Conservation (phyloP, 176 grass and related monocot genomes). For the Eragrostis curvula region DNA sequence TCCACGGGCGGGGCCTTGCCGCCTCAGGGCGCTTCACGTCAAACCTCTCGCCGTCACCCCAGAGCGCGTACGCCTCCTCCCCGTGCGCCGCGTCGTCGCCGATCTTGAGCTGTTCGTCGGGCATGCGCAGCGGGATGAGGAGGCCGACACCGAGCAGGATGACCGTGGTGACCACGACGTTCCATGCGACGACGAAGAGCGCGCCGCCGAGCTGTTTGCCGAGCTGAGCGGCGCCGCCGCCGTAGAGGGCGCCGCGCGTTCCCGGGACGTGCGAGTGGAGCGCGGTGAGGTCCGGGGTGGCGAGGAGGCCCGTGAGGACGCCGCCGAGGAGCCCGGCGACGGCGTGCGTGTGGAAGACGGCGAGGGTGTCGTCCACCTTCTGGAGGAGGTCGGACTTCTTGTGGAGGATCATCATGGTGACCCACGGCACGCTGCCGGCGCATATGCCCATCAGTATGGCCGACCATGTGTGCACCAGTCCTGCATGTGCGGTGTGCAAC, state of each 20-base stretch:
- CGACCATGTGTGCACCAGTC: constrained; percentile 73
- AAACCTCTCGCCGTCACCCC: constrained; percentile 71
- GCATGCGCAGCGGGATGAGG: constrained; percentile 67
- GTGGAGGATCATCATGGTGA: constrained; percentile 83
- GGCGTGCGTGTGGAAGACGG: constrained; percentile 74
- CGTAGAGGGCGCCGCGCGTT: constrained; percentile 62
- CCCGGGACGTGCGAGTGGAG: constrained; percentile 47
- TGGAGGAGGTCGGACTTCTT: constrained; percentile 58
- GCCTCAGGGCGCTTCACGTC: constrained; percentile 56
- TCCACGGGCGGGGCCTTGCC: constrained; percentile 1
- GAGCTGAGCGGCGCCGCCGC: constrained; percentile 55
- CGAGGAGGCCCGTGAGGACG: constrained; percentile 67
- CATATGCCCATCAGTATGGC: constrained; percentile 68
- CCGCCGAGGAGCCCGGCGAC: constrained; percentile 69
- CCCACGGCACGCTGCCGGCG: constrained; percentile 67
- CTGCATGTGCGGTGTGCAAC: constrained; percentile 35
- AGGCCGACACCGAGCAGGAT: constrained; percentile 54
- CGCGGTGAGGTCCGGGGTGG: constrained; percentile 56
- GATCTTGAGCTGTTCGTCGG: constrained; percentile 65
- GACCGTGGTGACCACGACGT: constrained; percentile 56
- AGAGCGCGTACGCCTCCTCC: constrained; percentile 78
- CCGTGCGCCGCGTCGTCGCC: constrained; percentile 72
- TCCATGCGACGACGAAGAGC: constrained; percentile 62
- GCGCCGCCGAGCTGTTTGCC: constrained; percentile 69
- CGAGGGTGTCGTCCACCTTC: constrained; percentile 82